Base-by-base conservation (phyloP, 2,329 filamentous ascomycete species). In the Neurospora sp. region DNA sequence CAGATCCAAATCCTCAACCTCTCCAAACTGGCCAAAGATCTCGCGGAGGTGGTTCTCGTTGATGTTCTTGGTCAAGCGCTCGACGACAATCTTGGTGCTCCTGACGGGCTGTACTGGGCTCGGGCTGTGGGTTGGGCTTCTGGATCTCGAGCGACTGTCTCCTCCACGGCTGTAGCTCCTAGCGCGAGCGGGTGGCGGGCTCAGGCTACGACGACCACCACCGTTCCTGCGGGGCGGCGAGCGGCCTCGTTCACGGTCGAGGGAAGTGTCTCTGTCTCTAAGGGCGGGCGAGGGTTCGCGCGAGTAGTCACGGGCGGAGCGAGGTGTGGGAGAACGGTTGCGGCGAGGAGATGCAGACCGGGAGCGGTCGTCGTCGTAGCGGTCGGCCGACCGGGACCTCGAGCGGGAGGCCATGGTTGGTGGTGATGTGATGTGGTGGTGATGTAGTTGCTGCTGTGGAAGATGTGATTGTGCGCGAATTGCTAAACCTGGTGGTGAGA, bases 11-110 rank as follows among this genome's bases (percentile, higher is more conserved):
- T 96, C 92, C 75, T 90, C 87, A 75, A 99, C 96, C 23, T 86
- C 85, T 67, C 96, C 96, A 78, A 96, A 99, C 43, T 88, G 86
- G 67, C 92, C 91, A 78, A 99, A 99, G 71, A 99, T 97, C 79
- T 99, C 96, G 74, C 88, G 87, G 6, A 99, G 83, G 77, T 99
- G 96, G 19, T 87, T 87, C 78, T 95, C 92, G 70, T 92, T 96
- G 75, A 99, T 91, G 77, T 97, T 98, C 80, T 96, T 97, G 4
- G 95, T 97, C 77, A 99, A 85, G 73, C 96, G 94, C 80, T 99
- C 96, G 66, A 99, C 91, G 19, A 99, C 93, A 78, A 99, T 94
- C 92, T 88, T 88, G 68, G 86, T 88, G 74, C 84, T 86, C 73
- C 79, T 82, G 5, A 78, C 69, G 3, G 83, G 81, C 2, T 78